These are phyloP conservation scores for Nakazawaea laoshanensis DNA, from an alignment of 805 yeast species.

Conservation along the genomic window DNA sequence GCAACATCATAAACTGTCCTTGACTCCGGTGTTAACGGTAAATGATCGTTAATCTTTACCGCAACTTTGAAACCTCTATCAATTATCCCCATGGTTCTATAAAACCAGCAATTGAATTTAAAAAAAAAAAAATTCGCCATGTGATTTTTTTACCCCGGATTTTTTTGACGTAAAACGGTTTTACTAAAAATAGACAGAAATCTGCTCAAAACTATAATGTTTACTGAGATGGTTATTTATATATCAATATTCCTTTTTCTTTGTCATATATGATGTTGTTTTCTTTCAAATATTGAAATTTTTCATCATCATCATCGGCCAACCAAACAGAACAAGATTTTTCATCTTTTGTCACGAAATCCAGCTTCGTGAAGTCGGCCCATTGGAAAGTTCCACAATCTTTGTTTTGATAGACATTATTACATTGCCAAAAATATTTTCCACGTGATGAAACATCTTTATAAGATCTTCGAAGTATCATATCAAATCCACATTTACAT, in stretches of 20 bases:
- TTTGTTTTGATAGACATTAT: slow-evolving; percentile 30
- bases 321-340: slow-evolving; percentile 35
- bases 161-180: no score
- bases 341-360: slow-evolving; percentile 24
- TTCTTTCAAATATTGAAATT: slow-evolving; percentile 8
- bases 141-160: no score
- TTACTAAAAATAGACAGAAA: no score
- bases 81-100: slow-evolving; percentile 3
- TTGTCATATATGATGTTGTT: slow-evolving; percentile 4
- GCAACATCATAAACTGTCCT: not conserved
- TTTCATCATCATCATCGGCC: slow-evolving; percentile 29
- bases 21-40: slow-evolving; percentile 9
- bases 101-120: no score
- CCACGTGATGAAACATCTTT: slow-evolving; percentile 39
- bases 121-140: no score
- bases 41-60: slow-evolving; percentile 4
- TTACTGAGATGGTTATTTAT: not conserved
- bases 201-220: no score
- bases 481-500: slow-evolving; percentile 33
- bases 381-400: slow-evolving; percentile 42
- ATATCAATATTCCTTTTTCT: slow-evolving; percentile 4
- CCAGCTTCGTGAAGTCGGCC: slow-evolving; percentile 34
- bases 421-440: slow-evolving; percentile 62
- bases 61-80: slow-evolving; percentile 4
- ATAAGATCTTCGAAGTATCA: slow-evolving; percentile 50